Evolutionary conservation across 2,329 filamentous ascomycete genomes (phyloP).

Genomic region (Rasamsonia emersonii): DNA sequence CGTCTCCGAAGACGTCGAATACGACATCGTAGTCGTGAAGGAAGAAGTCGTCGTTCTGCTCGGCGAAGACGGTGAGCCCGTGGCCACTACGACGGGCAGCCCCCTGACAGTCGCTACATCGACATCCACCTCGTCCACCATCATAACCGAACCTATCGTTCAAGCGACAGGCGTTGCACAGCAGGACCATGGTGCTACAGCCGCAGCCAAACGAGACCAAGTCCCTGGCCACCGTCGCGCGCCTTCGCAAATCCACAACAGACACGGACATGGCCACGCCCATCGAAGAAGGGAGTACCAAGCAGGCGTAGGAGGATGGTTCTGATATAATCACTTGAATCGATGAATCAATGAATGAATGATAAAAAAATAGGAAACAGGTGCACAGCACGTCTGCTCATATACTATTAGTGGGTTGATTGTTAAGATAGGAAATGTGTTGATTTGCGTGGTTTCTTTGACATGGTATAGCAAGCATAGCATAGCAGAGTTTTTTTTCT

Average conservation of each 20-base stretch:
- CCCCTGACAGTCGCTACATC: conserved; percentile 12
- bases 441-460: too few species aligned
- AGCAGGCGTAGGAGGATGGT: too few species aligned
- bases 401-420: too few species aligned
- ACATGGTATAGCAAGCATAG: too few species aligned
- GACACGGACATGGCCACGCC: conserved; percentile 10
- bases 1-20: conserved; percentile 14
- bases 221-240: conserved; percentile 5
- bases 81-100: conserved; percentile 18
- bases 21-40: conserved; percentile 22
- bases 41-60: conserved; percentile 21
- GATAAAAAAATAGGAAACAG: too few species aligned
- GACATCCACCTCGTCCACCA: conserved; percentile 16
- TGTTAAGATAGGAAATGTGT: too few species aligned
- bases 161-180: too few species aligned
- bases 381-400: too few species aligned
- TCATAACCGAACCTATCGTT: conserved; percentile 12
- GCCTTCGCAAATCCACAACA: conserved; percentile 13
- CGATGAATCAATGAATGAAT: too few species aligned
- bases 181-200: conserved; percentile 16
- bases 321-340: too few species aligned
- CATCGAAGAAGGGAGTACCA: too few species aligned
- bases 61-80: conserved; percentile 16
- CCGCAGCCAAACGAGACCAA: conserved; percentile 12
- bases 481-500: too few species aligned